Base-by-base conservation (phyloP, 768 basidiomycete species). In the Tephrocybe sp. region DNA sequence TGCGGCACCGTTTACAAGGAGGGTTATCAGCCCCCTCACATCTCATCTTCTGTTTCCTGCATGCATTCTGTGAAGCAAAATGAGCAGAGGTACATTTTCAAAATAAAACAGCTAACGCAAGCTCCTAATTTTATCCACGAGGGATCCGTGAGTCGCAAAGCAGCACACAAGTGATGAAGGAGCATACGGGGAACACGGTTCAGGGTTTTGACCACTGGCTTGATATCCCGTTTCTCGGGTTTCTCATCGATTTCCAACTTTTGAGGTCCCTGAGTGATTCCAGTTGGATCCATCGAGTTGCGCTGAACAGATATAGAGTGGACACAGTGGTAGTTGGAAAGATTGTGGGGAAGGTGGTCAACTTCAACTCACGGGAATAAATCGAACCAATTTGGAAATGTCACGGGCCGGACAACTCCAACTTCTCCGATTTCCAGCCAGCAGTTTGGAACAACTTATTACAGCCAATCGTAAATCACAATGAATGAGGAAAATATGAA, bases 11-110 rank as follows among this genome's bases (percentile, higher is more conserved):
- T 60, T 88, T 85, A 69, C 94, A 97, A n/a, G 94, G 94, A 21
- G 94, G 94, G 60, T 91, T 93, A 65, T 97, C 94, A 13, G 93
- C 94, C 1, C 92, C 93, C 66, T 94, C 92, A 64, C 94, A 97
- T 58, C 93, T 78, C 94, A 97, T 97, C 73, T 97, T 97, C 75
- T 94, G 93, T 62, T 92, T 90, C 58, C 94, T 77, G 68, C 94
- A 95, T 15, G 92, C 90, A 83, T 94, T 94, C 91, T 94, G 64
- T 34, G 34, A 45, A 24, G 53, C 23, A 24, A 33, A 42, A 57
- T 58, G 19, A 52, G 47, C 45, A 42, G 43, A 49, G 46, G 13
- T 49, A 29, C 25, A 38, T 40, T 30, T 51, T 40, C 23, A 50
- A 21, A 18, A 34, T 13, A 30, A 25, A 39, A 5, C 37, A 15